These are phyloP conservation scores for Neofusicoccum kwambonambiense DNA, from an alignment of 2,329 filamentous ascomycete genomes.

Conservation along the genomic window DNA sequence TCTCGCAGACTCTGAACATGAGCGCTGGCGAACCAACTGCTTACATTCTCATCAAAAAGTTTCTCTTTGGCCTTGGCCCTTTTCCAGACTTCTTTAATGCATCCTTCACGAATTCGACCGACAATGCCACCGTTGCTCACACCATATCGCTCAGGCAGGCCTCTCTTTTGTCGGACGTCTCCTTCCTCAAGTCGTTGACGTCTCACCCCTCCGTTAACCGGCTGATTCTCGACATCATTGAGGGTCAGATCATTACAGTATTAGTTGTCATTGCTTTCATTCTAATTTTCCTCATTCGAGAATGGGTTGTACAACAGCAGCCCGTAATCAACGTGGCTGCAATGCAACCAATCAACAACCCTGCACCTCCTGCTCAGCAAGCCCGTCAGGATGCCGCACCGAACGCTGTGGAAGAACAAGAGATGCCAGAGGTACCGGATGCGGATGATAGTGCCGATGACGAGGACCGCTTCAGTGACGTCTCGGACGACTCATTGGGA, in stretches of 20 bases:
- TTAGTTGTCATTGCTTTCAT: slow-evolving; percentile 93
- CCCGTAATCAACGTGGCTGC: slow-evolving; percentile 78
- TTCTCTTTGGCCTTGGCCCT: slow-evolving; percentile 35
- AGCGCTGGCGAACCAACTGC: slow-evolving; percentile 45
- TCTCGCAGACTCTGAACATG: slow-evolving; percentile 43
- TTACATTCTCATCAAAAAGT: slow-evolving; percentile 47
- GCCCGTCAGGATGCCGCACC: slow-evolving; percentile 24
- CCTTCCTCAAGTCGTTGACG: slow-evolving; percentile 58
- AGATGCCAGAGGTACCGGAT: slow-evolving; percentile 16
- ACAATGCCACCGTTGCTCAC: slow-evolving; percentile 28
- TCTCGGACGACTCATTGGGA: background rate
- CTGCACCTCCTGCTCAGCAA: slow-evolving; percentile 23
- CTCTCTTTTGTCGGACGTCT: slow-evolving; percentile 56
- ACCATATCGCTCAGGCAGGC: slow-evolving; percentile 26
- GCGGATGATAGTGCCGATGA: slow-evolving; percentile 11
- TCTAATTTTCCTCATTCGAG: slow-evolving; percentile 90
- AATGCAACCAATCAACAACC: slow-evolving; percentile 30
- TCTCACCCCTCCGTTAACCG: slow-evolving; percentile 71
- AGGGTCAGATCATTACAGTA: slow-evolving; percentile 91
- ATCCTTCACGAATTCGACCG: slow-evolving; percentile 29
- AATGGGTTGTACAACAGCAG: slow-evolving; percentile 98
- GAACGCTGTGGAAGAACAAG: slow-evolving; percentile 21
- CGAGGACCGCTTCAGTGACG: slow-evolving; percentile 4
- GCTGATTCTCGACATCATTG: slow-evolving; percentile 76
- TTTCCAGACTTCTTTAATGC: slow-evolving; percentile 30